Evolutionary conservation across 129 eudicot genomes (phyloP).

Genomic region (Helichrysum umbraculigerum): DNA sequence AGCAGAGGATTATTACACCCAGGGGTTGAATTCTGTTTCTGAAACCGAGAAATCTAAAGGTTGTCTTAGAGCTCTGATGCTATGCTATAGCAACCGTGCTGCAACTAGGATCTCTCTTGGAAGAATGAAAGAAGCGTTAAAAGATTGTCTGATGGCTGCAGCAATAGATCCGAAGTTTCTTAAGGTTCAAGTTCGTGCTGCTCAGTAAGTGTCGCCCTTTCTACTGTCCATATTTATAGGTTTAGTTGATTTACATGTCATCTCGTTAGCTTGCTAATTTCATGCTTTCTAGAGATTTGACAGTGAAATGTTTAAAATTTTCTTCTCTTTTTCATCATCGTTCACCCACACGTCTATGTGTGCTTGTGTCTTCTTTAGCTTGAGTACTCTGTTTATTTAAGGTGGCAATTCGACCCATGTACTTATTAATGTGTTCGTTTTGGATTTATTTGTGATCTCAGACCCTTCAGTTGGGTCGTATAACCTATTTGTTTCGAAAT

Average conservation of each 20-base stretch:
- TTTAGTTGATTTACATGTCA: not conserved
- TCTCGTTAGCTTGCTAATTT: not conserved
- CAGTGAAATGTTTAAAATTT: not conserved
- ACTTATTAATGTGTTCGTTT: not conserved
- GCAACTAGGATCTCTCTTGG: constrained; percentile 89
- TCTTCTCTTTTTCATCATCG: not conserved
- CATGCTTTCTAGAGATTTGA: constrained; percentile 8
- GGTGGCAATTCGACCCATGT: not conserved
- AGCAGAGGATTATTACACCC: constrained; percentile 90
- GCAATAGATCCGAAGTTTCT: constrained; percentile 79
- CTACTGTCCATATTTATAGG: not conserved
- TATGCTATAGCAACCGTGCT: constrained; percentile 99
- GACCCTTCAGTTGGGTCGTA: no score
- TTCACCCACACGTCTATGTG: not conserved
- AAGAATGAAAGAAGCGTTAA: constrained; percentile 85
- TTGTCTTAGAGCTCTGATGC: constrained; percentile 75
- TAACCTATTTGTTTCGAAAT: no score
- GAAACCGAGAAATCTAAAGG: constrained; percentile 66
- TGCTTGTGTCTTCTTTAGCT: not conserved
- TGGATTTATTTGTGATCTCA: not conserved
- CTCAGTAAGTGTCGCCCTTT: constrained; percentile 53
- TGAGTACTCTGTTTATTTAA: no score
- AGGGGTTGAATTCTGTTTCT: constrained; percentile 79
- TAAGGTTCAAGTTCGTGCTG: constrained; percentile 90
- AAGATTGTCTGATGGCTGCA: constrained; percentile 87